Evolutionary conservation across 176 grass and related monocot genomes (phyloP).

Genomic region (Musa itinerans): DNA sequence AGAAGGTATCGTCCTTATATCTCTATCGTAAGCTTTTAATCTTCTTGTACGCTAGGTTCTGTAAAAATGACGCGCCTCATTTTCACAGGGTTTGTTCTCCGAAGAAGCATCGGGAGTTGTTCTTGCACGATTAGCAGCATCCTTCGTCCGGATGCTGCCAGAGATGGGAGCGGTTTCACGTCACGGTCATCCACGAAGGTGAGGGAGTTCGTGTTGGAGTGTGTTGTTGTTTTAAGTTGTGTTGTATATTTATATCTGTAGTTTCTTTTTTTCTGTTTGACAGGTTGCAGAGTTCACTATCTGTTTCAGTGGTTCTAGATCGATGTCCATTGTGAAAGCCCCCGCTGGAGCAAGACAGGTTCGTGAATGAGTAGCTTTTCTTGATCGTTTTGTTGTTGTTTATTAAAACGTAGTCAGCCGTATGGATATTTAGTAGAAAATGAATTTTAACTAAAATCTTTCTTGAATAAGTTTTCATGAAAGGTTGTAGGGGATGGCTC

Average conservation of each 20-base stretch:
- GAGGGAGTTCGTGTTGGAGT: not conserved
- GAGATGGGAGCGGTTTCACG: not conserved
- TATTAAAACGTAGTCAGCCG: not conserved
- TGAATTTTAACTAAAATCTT: too few species aligned
- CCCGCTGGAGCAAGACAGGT: conserved; percentile 7
- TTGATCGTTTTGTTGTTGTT: not conserved
- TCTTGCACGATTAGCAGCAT: conserved; percentile 6
- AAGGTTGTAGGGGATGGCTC: too few species aligned
- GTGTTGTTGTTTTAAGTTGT: not conserved
- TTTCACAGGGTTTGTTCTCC: not conserved
- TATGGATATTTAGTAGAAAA: not conserved
- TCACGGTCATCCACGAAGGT: not conserved
- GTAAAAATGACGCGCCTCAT: not conserved
- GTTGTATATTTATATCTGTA: not conserved
- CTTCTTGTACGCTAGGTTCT: not conserved
- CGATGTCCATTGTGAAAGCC: conserved; percentile 8
- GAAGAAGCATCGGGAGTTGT: not conserved
- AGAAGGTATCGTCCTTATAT: not conserved
- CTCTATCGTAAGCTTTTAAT: not conserved
- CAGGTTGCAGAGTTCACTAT: conserved; percentile 4
- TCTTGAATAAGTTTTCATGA: too few species aligned
- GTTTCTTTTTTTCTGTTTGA: not conserved
- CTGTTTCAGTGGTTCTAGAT: not conserved
- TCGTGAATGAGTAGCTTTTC: not conserved
- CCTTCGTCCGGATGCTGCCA: not conserved